phyloP scores from a whole-genome alignment of 768 basidiomycete species.

The Cyclocybe aegerita region DNA sequence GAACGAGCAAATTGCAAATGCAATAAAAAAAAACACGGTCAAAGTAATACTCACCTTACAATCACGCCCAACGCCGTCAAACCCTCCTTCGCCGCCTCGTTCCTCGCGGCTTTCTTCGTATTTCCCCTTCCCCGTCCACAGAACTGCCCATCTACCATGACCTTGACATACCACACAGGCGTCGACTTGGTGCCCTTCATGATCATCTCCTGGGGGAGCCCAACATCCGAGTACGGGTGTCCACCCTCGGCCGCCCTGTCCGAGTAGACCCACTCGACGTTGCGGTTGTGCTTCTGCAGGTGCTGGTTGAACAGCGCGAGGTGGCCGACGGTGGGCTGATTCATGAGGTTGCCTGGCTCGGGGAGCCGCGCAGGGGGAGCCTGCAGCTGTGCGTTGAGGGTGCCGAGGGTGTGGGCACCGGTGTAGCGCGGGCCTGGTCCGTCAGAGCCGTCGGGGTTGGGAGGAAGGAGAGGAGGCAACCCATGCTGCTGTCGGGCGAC shows the following conservation, averaged over 20 bases:
- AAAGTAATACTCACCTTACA: conserved; percentile 45
- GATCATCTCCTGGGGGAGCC: conserved; percentile 18
- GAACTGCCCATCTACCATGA: conserved; percentile 58
- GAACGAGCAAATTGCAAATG: neutral
- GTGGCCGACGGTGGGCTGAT: conserved; percentile 50
- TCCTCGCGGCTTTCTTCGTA: conserved; percentile 78
- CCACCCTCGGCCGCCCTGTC: conserved; percentile 27
- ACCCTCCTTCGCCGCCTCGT: conserved; percentile 80
- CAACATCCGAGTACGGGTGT: conserved; percentile 18
- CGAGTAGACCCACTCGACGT: conserved; percentile 72
- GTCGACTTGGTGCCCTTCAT: conserved; percentile 59
- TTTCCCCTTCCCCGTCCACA: conserved; percentile 65
- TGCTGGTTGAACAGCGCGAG: conserved; percentile 81
- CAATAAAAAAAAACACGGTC: conserved; percentile 8
- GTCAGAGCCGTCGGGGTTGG: conserved; percentile 6
- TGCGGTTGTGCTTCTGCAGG: conserved; percentile 54
- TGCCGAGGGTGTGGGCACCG: conserved; percentile 2
- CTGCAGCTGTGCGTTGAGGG: too few species aligned
- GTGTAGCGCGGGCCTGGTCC: conserved; percentile 17
- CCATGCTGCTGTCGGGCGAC: conserved; percentile 67
- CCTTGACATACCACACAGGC: conserved; percentile 72
- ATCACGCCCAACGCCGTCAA: conserved; percentile 56
- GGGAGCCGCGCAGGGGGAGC: conserved; percentile 11
- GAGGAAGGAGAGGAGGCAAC: conserved; percentile 44
- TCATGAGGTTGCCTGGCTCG: conserved; percentile 14